Evolutionary conservation across 805 yeast genomes (phyloP).

Genomic region (Brettanomyces custersianus): DNA sequence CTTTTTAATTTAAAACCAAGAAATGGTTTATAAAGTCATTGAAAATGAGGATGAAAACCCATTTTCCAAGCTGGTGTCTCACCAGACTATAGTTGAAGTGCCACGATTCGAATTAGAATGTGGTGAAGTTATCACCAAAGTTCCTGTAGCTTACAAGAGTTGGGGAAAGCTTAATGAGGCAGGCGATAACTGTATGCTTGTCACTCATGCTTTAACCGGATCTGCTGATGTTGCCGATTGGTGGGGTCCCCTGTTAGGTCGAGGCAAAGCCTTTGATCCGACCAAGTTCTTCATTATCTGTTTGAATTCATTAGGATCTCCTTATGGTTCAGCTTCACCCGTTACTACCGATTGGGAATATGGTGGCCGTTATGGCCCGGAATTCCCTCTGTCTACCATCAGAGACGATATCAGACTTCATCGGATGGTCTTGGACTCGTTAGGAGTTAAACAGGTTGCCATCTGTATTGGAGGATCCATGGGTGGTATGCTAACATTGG

Average conservation of each 20-base stretch:
- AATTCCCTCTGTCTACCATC: constrained; percentile 88
- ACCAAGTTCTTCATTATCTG: constrained; percentile 79
- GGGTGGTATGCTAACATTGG: constrained; percentile 97
- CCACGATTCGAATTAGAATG: constrained; percentile 74
- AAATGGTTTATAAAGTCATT: constrained; percentile 28
- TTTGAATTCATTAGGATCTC: constrained; percentile 89
- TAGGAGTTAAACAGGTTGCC: constrained; percentile 75
- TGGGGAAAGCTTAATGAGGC: constrained; percentile 80
- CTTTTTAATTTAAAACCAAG: too few species aligned
- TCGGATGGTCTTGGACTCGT: constrained; percentile 61
- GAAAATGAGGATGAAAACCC: constrained; percentile 53
- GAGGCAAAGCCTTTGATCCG: constrained; percentile 84
- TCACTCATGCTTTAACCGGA: constrained; percentile 94
- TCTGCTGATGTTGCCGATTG: constrained; percentile 93
- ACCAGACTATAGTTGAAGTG: constrained; percentile 70
- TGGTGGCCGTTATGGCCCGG: constrained; percentile 80
- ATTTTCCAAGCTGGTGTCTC: constrained; percentile 58
- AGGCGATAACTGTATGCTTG: constrained; percentile 73
- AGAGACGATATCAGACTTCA: constrained; percentile 87
- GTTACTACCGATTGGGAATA: constrained; percentile 72
- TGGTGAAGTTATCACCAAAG: constrained; percentile 60
- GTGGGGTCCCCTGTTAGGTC: constrained; percentile 97
- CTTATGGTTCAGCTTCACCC: constrained; percentile 94
- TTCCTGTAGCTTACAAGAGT: constrained; percentile 91
- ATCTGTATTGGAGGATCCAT: constrained; percentile 93